Evolutionary conservation across 768 basidiomycete species (phyloP).

Genomic region (Paxillus involutus): DNA sequence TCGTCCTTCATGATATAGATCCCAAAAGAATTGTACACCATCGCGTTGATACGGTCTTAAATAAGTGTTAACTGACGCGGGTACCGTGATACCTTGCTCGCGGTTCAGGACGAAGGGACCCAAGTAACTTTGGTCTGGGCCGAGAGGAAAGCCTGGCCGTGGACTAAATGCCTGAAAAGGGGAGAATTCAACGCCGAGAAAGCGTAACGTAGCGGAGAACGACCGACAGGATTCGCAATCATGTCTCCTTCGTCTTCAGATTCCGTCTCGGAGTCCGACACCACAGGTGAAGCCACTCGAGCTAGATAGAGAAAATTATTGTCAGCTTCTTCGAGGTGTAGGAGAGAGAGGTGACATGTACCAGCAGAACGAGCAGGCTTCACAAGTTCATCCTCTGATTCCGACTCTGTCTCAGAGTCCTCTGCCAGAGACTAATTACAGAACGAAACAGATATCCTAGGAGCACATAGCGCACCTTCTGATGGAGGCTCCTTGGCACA

Average conservation of each 20-base stretch:
- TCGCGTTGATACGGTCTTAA: constrained; percentile 91
- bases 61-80: constrained; percentile 76
- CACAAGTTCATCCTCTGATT: constrained; percentile 31
- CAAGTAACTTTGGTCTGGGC: constrained; percentile 38
- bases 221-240: constrained; percentile 31
- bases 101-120: constrained; percentile 54
- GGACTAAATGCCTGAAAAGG: constrained; percentile 38
- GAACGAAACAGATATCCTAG: neutral
- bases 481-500: constrained; percentile 11
- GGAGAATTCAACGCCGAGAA: neutral
- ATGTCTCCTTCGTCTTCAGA: constrained; percentile 38
- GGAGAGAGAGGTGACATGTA: constrained; percentile 14
- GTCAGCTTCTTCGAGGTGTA: neutral
- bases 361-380: constrained; percentile 9
- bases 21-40: constrained; percentile 81
- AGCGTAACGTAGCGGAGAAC: neutral
- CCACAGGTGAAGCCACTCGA: constrained; percentile 1
- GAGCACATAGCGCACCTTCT: constrained; percentile 15
- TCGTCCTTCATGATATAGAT: constrained; percentile 59
- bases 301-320: neutral
- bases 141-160: constrained; percentile 56
- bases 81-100: constrained; percentile 49
- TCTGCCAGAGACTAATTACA: constrained; percentile 13
- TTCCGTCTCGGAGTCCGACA: constrained; percentile 42
- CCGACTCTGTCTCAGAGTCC: constrained; percentile 49